Evolutionary conservation across 2,329 filamentous ascomycete genomes (phyloP), one percentile per base, ranked within the genome.

Genomic region (Conoideocrella luteorostrata): DNA sequence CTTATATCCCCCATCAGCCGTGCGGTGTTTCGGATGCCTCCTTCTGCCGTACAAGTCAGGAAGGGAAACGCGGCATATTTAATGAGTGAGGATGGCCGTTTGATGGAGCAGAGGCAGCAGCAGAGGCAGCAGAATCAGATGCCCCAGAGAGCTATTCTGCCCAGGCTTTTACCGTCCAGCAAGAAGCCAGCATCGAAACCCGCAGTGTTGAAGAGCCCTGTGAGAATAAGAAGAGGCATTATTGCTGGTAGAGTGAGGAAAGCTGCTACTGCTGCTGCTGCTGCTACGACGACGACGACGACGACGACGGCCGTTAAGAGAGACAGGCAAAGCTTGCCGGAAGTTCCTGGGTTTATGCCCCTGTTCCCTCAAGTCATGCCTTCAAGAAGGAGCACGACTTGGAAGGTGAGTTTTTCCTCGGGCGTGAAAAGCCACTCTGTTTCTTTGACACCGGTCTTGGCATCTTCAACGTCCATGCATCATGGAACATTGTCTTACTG

Each of bases 61-160:
- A 12, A 26, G 23, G 17, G 5, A 30, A 18, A 40, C 4, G 22
- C 9, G n/a, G 11, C 22, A 21, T 21, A 30, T 32, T 33, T 26
- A 41, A 33, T 41, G 24, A 9, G 4, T 33, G 28, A 32, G 0
- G 6, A 33, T 41, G 18, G 20, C 6, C 5, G 7, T 15, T 32
- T 4, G 26, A 40, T 20, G 29, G 13, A 22, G n/a, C 7, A 33
- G 30, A 33, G 18, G 17, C 39, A 33, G 2, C 21, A 20, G n/a
- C n/a, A n/a, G n/a, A n/a, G n/a, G n/a, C n/a, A n/a, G n/a, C n/a
- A n/a, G n/a, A n/a, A n/a, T n/a, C n/a, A n/a, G n/a, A n/a, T n/a
- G n/a, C n/a, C n/a, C n/a, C n/a, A n/a, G n/a, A n/a, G n/a, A 41
- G 26, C 30, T n/a, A 29, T 33, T 29, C 15, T 28, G 39, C 39